Evolutionary conservation across 192 early-diverging fungal genomes (phyloP).

Genomic region (Ambispora gerdemannii): DNA sequence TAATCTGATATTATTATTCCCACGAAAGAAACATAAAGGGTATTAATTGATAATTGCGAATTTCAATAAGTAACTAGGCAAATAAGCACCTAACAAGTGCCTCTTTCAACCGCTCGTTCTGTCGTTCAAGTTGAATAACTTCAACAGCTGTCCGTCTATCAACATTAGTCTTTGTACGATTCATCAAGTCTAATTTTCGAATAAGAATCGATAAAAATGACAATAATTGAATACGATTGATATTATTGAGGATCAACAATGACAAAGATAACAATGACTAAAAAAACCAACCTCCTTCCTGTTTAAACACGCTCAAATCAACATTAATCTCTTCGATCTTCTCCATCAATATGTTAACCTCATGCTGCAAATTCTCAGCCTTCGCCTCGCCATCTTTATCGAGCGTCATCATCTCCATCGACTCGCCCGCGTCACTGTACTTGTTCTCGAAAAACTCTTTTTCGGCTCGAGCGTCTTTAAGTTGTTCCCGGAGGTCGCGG

Average conservation of each 20-base stretch:
- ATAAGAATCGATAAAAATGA: too few species aligned
- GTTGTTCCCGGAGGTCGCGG: constrained; percentile 55
- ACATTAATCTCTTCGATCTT: constrained; percentile 74
- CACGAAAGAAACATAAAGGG: too few species aligned
- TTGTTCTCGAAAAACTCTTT: constrained; percentile 66
- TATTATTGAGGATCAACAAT: too few species aligned
- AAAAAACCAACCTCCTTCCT: constrained; percentile 53
- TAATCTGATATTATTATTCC: too few species aligned
- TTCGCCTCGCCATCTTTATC: constrained; percentile 92
- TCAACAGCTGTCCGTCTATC: constrained; percentile 51
- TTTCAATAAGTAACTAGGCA: not conserved
- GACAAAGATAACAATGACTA: too few species aligned
- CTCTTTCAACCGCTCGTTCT: constrained; percentile 86
- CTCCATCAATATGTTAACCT: constrained; percentile 69
- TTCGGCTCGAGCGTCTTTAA: constrained; percentile 55
- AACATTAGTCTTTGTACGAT: constrained; percentile 16
- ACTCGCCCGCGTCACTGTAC: constrained; percentile 70
- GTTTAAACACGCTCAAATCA: constrained; percentile 64
- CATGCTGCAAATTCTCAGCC: constrained; percentile 71
- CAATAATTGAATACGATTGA: too few species aligned
- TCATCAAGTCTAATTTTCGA: constrained; percentile 1
- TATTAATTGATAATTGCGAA: too few species aligned
- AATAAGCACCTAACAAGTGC: constrained; percentile 67
- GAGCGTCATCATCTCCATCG: constrained; percentile 80
- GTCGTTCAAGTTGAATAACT: constrained; percentile 65